A percentile compares a stretch with the other conserved stretches of the same genome.
These are phyloP conservation scores for Malus hybrid DNA, from an alignment of 331 rosid genomes.

Conservation along the genomic window DNA sequence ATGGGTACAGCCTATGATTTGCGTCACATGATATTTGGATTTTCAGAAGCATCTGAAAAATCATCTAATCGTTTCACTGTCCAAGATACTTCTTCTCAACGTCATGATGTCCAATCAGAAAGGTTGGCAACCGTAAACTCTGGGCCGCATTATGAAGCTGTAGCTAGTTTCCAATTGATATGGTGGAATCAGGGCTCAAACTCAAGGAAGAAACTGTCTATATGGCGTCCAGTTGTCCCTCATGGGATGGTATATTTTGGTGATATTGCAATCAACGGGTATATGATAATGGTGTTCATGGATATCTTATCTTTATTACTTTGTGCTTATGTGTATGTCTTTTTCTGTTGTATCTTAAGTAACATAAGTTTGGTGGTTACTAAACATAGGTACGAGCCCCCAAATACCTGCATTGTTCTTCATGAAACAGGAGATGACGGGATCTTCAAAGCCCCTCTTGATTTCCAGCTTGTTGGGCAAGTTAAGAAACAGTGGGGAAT, in stretches of 20 bases:
- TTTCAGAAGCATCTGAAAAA: slow-evolving; percentile 39
- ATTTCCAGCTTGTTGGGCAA: slow-evolving; percentile 77
- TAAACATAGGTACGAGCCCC: slow-evolving; percentile 77
- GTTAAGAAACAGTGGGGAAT: slow-evolving; percentile 85
- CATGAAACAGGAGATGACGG: slow-evolving; percentile 64
- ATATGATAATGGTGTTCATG: slow-evolving; percentile 19
- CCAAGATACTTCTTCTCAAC: slow-evolving; percentile 28
- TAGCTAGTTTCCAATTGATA: slow-evolving; percentile 72
- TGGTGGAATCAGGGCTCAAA: slow-evolving; percentile 93
- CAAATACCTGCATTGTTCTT: slow-evolving; percentile 77
- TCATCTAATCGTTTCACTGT: slow-evolving; percentile 28
- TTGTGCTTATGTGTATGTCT: background rate
- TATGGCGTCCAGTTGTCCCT: slow-evolving; percentile 93
- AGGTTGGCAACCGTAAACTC: slow-evolving; percentile 42
- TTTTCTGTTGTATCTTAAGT: background rate
- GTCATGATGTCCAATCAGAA: slow-evolving; percentile 34
- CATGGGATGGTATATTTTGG: slow-evolving; percentile 83
- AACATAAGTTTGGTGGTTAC: slow-evolving; percentile 8
- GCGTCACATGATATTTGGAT: slow-evolving; percentile 63
- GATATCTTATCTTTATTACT: background rate
- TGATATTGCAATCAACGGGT: slow-evolving; percentile 84
- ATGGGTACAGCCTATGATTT: slow-evolving; percentile 68
- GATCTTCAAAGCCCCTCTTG: slow-evolving; percentile 62
- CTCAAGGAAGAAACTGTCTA: slow-evolving; percentile 69
- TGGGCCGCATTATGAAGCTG: slow-evolving; percentile 59